Percentiles rank a stretch among this genome's conserved stretches.
Conservation (phyloP, 371 early-diverging fungal genomes). For the Dentiscutata heterogama region DNA sequence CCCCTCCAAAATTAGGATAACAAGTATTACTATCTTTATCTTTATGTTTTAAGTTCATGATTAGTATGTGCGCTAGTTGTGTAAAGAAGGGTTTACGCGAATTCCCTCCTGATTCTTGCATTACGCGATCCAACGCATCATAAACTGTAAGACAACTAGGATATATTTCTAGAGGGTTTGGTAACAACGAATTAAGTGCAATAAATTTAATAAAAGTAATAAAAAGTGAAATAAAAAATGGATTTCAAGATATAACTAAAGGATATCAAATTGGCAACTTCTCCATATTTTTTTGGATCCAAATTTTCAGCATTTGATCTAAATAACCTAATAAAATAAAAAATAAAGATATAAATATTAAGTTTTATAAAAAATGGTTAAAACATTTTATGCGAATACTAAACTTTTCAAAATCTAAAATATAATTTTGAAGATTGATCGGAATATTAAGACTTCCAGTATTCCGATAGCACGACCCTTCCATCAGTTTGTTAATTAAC, state of each 20-base stretch:
- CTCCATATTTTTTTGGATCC: not conserved
- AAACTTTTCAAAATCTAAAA: not conserved
- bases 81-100: constrained; percentile 15
- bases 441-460: not conserved
- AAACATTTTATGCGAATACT: not conserved
- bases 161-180: constrained; percentile 18
- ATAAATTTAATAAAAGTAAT: not conserved
- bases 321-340: constrained; percentile 1
- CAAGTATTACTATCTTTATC: not conserved
- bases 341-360: no score
- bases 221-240: not conserved
- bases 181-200: not conserved
- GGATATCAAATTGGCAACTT: constrained; percentile 17
- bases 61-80: constrained; percentile 9
- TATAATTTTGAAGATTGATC: not conserved
- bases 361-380: no score
- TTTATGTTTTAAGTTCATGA: constrained; percentile 1
- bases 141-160: constrained; percentile 7
- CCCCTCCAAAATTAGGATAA: not conserved
- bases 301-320: not conserved
- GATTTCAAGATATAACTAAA: not conserved
- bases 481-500: not conserved
- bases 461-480: not conserved
- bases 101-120: not conserved
- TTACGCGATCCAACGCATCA: not conserved